Percentiles rank a stretch among this genome's conserved stretches.
Evolutionary conservation across 2,329 filamentous ascomycete species (phyloP).

Genomic region (Tetracladium maxilliforme): DNA sequence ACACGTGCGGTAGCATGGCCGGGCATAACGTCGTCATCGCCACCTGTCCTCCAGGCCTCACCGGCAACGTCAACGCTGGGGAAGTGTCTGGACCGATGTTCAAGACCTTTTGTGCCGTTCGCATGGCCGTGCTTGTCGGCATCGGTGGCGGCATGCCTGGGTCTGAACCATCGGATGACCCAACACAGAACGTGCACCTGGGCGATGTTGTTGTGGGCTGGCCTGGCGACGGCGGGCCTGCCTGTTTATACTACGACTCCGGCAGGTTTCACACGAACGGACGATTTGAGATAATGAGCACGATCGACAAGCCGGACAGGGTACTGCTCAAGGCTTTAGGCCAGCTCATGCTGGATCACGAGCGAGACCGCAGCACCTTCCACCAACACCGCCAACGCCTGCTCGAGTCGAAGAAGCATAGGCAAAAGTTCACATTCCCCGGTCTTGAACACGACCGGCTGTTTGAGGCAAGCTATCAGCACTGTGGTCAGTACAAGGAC

Average conservation of each 20-base stretch:
- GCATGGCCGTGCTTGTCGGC: too few species aligned
- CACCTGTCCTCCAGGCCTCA: constrained; percentile 8
- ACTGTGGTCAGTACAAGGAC: too few species aligned
- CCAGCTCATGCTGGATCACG: too few species aligned
- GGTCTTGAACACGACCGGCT: too few species aligned
- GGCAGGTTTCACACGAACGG: constrained; percentile 1
- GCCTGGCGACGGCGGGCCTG: not conserved
- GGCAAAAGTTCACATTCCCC: too few species aligned
- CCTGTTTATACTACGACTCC: constrained; percentile 1
- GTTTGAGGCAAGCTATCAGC: too few species aligned
- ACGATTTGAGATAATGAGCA: constrained; percentile 1
- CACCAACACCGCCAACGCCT: too few species aligned
- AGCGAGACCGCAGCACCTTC: too few species aligned
- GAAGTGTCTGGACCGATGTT: constrained; percentile 6
- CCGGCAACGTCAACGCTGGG: constrained; percentile 8
- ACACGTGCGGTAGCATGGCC: constrained; percentile 14
- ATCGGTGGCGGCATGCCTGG: too few species aligned
- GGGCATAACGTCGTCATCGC: constrained; percentile 17
- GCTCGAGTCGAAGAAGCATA: too few species aligned
- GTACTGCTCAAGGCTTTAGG: not conserved
- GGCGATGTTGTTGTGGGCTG: constrained; percentile 2
- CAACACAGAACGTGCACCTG: constrained; percentile 1
- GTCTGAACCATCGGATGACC: too few species aligned
- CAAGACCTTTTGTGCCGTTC: constrained; percentile 7
- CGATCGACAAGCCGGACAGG: not conserved